Evolutionary conservation across 768 basidiomycete species (phyloP).

Genomic region (Pleurotus citrinopileatus): DNA sequence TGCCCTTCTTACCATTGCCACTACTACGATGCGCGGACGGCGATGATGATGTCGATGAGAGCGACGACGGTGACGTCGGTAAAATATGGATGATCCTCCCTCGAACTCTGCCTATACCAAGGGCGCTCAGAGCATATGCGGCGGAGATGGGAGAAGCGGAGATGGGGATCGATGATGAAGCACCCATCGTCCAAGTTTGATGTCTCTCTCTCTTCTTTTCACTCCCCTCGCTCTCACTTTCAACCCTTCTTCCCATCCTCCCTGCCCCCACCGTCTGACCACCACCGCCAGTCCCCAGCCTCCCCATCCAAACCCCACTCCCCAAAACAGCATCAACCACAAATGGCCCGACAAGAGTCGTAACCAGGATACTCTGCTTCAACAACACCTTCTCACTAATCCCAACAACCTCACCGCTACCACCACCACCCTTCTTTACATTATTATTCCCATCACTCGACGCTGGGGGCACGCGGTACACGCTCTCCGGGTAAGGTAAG

Average conservation of each 20-base stretch:
- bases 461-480: background rate
- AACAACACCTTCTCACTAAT: conserved; percentile 8
- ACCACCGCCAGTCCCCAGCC: background rate
- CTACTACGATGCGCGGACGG: background rate
- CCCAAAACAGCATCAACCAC: conserved; percentile 3
- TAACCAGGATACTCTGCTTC: conserved; percentile 2
- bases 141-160: background rate
- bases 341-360: conserved; percentile 6
- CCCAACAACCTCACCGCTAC: background rate
- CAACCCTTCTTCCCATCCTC: background rate
- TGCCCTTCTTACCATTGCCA: background rate
- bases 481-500: background rate
- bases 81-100: conserved; percentile 5
- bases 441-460: background rate
- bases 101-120: background rate
- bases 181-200: conserved; percentile 1
- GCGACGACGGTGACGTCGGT: background rate
- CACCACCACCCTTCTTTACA: no score
- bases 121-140: background rate
- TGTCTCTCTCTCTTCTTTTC: background rate
- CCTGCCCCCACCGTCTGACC: background rate
- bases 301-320: conserved; percentile 8
- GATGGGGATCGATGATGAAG: background rate
- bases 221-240: background rate
- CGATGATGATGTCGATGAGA: background rate